Percentiles rank a stretch among this genome's conserved stretches.
phyloP scores from a whole-genome alignment of 768 basidiomycete genomes.

The Tulasnella sp. region DNA sequence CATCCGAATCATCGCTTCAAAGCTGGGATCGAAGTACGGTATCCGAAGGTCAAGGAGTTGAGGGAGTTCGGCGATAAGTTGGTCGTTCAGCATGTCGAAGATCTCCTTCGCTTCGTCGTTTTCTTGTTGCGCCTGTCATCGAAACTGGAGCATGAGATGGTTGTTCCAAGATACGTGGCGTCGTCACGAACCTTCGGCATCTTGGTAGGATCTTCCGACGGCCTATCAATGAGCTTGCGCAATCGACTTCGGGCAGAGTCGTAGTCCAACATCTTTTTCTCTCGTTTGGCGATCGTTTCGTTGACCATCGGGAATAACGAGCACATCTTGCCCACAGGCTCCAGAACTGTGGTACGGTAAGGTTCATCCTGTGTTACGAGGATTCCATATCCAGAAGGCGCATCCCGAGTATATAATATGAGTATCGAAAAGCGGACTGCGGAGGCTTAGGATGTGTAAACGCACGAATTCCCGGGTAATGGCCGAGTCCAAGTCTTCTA shows the following conservation, averaged over 20 bases:
- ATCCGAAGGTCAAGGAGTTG: slow-evolving; percentile 91
- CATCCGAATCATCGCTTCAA: slow-evolving; percentile 98
- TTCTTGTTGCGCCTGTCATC: slow-evolving; percentile 81
- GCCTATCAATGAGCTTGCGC: slow-evolving; percentile 86
- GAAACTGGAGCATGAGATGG: neutral
- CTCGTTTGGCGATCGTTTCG: slow-evolving; percentile 87
- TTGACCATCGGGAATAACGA: slow-evolving; percentile 92
- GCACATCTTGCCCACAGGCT: slow-evolving; percentile 95
- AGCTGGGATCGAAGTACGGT: slow-evolving; percentile 97
- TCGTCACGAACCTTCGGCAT: slow-evolving; percentile 64
- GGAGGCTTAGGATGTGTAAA: slow-evolving; percentile 27
- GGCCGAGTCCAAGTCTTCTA: slow-evolving; percentile 86
- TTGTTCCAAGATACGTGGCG: neutral
- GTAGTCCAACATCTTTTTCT: slow-evolving; percentile 98
- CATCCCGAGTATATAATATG: slow-evolving; percentile 5
- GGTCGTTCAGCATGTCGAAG: slow-evolving; percentile 88
- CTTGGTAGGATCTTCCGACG: slow-evolving; percentile 87
- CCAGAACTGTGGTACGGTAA: slow-evolving; percentile 89
- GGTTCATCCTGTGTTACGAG: slow-evolving; percentile 69
- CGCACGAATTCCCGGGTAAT: slow-evolving; percentile 80
- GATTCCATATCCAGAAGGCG: neutral
- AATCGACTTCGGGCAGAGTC: slow-evolving; percentile 87
- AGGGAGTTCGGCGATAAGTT: slow-evolving; percentile 86
- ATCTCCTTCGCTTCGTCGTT: slow-evolving; percentile 92
- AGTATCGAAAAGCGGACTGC: neutral